Percentiles rank a stretch among this genome's conserved stretches.
Conservation (phyloP, 768 basidiomycete species). For the Mycena pura region DNA sequence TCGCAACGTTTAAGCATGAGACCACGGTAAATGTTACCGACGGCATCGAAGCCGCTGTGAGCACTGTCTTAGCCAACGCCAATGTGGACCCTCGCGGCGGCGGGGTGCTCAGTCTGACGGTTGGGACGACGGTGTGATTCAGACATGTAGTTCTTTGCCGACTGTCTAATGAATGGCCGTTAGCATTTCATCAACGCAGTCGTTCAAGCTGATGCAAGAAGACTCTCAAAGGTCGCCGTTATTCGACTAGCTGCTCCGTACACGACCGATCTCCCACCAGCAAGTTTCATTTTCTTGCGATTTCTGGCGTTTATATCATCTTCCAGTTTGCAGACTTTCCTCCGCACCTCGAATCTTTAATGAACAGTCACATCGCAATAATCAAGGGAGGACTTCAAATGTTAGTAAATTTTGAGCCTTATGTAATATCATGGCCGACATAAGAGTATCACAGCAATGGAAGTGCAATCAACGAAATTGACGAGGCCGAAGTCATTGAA, state of each 20-base stretch:
- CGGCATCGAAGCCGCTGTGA: constrained; percentile 63
- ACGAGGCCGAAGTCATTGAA: constrained; percentile 51
- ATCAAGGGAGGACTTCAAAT: constrained; percentile 52
- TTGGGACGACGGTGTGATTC: constrained; percentile 62
- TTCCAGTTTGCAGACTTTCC: constrained; percentile 46
- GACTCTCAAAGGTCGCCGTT: constrained; percentile 67
- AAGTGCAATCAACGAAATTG: constrained; percentile 40
- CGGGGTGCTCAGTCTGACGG: constrained; percentile 56
- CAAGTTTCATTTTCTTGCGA: constrained; percentile 40
- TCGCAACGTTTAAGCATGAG: constrained; percentile 52
- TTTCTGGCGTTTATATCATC: constrained; percentile 31
- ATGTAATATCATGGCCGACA: no score
- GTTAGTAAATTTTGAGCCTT: constrained; percentile 36
- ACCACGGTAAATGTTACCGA: constrained; percentile 65
- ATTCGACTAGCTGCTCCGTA: constrained; percentile 68
- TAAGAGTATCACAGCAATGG: constrained; percentile 33
- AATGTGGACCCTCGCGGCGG: constrained; percentile 38
- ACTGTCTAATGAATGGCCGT: neutral
- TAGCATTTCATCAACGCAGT: constrained; percentile 67
- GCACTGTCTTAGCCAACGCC: constrained; percentile 48
- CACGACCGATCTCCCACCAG: constrained; percentile 63
- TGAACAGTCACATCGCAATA: constrained; percentile 41
- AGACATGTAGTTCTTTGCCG: neutral
- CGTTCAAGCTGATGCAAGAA: constrained; percentile 58
- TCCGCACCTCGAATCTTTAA: constrained; percentile 33